Evolutionary conservation across 306 rosid genomes (phyloP), one percentile per base, ranked within the genome.

Genomic region (Medicago lupulina): DNA sequence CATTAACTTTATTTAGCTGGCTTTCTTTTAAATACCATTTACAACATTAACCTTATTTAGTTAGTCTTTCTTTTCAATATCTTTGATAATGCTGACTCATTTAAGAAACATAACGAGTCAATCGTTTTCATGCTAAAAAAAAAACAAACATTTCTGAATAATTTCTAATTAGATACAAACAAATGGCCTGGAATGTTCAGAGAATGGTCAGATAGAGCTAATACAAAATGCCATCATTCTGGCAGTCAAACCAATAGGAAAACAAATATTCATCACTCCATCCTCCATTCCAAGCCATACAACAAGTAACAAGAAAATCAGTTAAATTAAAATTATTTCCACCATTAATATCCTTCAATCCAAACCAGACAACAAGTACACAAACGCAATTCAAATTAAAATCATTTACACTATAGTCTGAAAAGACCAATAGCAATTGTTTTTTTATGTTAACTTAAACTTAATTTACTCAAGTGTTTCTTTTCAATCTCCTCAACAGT

Each of bases 231-330:
- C 38, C 87, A 84, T 81, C 85, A 84, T 84, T 8, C 67, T 21
- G 73, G 81, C 79, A 74, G 65, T 81, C 85, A 84, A 80, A 80
- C 82, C 84, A 80, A 84, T 84, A 80, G 87, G 87, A 76, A 84
- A 81, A 74, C 18, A 39, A 63, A 0, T 47, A 19, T 70, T 78
- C 88, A 69, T 85, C 83, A 78, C 62, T 21, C 62, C 85, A 81
- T 57, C 60, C 79, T 63, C 85, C 78, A 63, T 25, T 2, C 2
- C 39, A 59, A 59, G 13, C 65, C 65, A 18, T 6, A 46, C 34
- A 28, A 28, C 4, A 28, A 2, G 4, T 2, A 2, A 1, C 1
- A 28, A 25, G 34, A 63, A 50, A 8, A 2, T 3, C 13, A 11
- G 3, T 44, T 4, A 44, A 44, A 21, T 19, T 19, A 9, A 49